phyloP scores from a whole-genome alignment of 1,139 yeast species.

The Arxiozyma slooffiae region DNA sequence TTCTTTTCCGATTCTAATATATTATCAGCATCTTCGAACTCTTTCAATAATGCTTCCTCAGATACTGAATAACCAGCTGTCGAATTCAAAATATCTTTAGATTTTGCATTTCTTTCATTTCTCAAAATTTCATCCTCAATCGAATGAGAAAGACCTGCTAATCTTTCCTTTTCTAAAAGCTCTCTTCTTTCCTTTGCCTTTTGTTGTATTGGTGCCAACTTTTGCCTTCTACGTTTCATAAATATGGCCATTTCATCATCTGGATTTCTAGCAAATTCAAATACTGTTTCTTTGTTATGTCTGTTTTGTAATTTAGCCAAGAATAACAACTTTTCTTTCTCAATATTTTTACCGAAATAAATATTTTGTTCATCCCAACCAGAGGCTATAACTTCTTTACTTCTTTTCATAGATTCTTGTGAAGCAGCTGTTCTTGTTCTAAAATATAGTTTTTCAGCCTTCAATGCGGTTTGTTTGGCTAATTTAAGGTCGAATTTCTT shows the following conservation, averaged over 20 bases:
- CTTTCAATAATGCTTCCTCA: conserved; percentile 42
- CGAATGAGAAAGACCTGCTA: conserved; percentile 64
- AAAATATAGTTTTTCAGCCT: conserved; percentile 81
- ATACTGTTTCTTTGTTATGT: conserved; percentile 75
- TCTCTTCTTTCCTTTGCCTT: conserved; percentile 64
- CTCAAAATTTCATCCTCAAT: conserved; percentile 63
- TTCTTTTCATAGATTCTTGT: conserved; percentile 68
- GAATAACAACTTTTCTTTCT: conserved; percentile 63
- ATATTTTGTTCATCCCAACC: conserved; percentile 89
- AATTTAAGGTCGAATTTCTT: conserved; percentile 62
- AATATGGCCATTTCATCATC: conserved; percentile 69
- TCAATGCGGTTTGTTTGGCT: conserved; percentile 60
- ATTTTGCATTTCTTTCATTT: conserved; percentile 38
- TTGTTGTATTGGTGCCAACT: conserved; percentile 78
- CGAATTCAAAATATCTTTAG: conserved; percentile 5
- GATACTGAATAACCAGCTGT: conserved; percentile 43
- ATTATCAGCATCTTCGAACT: conserved; percentile 58
- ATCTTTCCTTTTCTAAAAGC: conserved; percentile 61
- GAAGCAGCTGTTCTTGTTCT: conserved; percentile 86
- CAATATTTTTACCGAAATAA: conserved; percentile 62
- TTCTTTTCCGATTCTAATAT: conserved; percentile 31
- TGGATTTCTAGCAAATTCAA: conserved; percentile 63
- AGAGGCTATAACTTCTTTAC: conserved; percentile 66
- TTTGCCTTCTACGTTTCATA: conserved; percentile 79
- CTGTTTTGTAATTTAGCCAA: conserved; percentile 63